Evolutionary conservation across 805 yeast genomes (phyloP).

Genomic region (Ascoidea asiatica): DNA sequence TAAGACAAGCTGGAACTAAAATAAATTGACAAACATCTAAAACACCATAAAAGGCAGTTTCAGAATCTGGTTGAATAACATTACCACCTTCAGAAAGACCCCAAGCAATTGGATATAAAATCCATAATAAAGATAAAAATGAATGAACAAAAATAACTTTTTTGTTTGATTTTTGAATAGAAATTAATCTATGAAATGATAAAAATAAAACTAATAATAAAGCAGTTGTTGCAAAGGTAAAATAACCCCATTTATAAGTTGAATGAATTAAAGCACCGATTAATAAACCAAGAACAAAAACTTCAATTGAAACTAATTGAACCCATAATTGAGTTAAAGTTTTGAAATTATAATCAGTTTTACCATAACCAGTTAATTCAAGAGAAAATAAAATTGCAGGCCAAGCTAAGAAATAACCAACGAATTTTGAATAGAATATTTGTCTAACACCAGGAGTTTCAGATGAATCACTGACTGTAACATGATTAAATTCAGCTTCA

Average conservation of each 20-base stretch:
- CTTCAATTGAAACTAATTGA: conserved; percentile 30
- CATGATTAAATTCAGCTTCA: conserved; percentile 35
- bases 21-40: conserved; percentile 35
- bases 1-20: conserved; percentile 14
- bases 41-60: conserved; percentile 45
- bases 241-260: conserved; percentile 59
- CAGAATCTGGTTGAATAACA: conserved; percentile 43
- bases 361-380: conserved; percentile 18
- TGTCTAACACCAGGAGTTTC: conserved; percentile 26
- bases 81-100: conserved; percentile 53
- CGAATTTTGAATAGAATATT: conserved; percentile 39
- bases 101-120: conserved; percentile 37
- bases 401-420: conserved; percentile 45
- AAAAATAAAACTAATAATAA: conserved; percentile 28
- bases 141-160: conserved; percentile 13
- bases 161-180: too few relatives aligned
- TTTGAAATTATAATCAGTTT: conserved; percentile 19
- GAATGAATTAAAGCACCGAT: conserved; percentile 42
- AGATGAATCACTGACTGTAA: conserved; percentile 16
- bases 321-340: conserved; percentile 24
- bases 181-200: too few relatives aligned
- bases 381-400: conserved; percentile 26
- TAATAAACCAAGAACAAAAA: conserved; percentile 38
- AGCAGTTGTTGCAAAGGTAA: conserved; percentile 35
- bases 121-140: conserved; percentile 26